Conservation (phyloP, 140 eudicot genomes). For the Ambrosia hybrid region DNA sequence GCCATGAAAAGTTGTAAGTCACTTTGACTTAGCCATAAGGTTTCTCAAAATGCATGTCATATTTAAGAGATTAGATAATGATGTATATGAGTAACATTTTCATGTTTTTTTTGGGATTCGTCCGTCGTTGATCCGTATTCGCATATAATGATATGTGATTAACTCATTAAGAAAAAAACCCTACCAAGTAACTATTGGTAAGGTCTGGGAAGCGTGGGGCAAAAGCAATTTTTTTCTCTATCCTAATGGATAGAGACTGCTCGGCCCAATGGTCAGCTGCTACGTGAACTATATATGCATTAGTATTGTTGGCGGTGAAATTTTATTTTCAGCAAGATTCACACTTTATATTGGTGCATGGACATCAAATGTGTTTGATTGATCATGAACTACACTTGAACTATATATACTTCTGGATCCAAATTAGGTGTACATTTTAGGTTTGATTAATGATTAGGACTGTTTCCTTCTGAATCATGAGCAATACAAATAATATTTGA, state of each 20-base stretch:
- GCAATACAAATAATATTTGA: not conserved
- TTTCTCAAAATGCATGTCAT: not conserved
- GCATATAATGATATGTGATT: too few species aligned
- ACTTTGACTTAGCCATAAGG: too few species aligned
- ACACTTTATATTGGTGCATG: not conserved
- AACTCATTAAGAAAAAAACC: too few species aligned
- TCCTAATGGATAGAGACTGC: too few species aligned
- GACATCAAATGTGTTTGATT: not conserved
- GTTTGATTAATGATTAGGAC: not conserved
- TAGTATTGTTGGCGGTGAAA: not conserved
- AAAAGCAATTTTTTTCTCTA: too few species aligned
- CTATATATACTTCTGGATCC: not conserved
- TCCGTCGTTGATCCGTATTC: not conserved
- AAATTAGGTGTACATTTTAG: not conserved
- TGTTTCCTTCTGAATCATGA: not conserved
- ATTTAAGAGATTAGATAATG: not conserved
- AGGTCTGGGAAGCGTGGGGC: too few species aligned
- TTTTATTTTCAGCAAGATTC: conserved; percentile 5
- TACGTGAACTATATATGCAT: not conserved
- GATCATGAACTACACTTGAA: not conserved
- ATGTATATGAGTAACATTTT: not conserved
- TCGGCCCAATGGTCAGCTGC: too few species aligned
- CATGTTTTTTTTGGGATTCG: not conserved
- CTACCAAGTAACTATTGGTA: too few species aligned
- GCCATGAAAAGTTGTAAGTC: not conserved